Percentiles rank a stretch among this genome's conserved stretches.
phyloP scores from a whole-genome alignment of 2,329 filamentous ascomycete species.

The Knufia fluminis region DNA sequence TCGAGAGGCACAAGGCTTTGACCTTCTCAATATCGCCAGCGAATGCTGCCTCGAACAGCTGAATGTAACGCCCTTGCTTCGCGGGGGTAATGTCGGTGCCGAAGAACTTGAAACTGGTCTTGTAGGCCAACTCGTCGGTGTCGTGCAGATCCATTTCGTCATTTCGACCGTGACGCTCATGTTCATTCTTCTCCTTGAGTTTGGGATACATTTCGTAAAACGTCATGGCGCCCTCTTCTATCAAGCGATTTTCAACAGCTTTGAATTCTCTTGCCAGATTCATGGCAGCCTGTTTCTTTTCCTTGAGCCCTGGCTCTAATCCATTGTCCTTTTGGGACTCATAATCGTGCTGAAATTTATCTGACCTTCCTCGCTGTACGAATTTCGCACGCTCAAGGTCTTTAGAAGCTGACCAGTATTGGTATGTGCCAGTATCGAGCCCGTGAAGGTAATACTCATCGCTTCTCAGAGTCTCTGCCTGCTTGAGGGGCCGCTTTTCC shows the following conservation, averaged over 20 bases:
- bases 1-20: background rate
- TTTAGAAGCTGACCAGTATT: slow-evolving; percentile 43
- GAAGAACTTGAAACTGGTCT: slow-evolving; percentile 44
- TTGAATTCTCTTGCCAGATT: slow-evolving; percentile 45
- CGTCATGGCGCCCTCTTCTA: slow-evolving; percentile 54
- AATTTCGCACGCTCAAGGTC: slow-evolving; percentile 31
- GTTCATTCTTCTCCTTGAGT: slow-evolving; percentile 12
- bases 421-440: slow-evolving; percentile 49
- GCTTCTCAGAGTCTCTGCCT: slow-evolving; percentile 27
- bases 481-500: slow-evolving; percentile 3
- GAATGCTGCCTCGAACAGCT: slow-evolving; percentile 59
- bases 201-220: slow-evolving; percentile 50
- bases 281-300: slow-evolving; percentile 50
- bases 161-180: too few relatives aligned
- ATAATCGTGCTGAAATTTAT: slow-evolving; percentile 30
- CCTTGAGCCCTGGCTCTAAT: slow-evolving; percentile 27
- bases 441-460: slow-evolving; percentile 42
- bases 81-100: slow-evolving; percentile 43
- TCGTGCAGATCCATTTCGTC: background rate
- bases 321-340: slow-evolving; percentile 22
- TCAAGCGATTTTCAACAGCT: slow-evolving; percentile 45
- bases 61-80: slow-evolving; percentile 51
- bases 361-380: slow-evolving; percentile 17
- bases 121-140: slow-evolving; percentile 32
- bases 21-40: slow-evolving; percentile 48